Percentiles rank a stretch among this genome's conserved stretches.
phyloP scores from a whole-genome alignment of 352 stramenopile species.

The Ochromonadaceae sp. region DNA sequence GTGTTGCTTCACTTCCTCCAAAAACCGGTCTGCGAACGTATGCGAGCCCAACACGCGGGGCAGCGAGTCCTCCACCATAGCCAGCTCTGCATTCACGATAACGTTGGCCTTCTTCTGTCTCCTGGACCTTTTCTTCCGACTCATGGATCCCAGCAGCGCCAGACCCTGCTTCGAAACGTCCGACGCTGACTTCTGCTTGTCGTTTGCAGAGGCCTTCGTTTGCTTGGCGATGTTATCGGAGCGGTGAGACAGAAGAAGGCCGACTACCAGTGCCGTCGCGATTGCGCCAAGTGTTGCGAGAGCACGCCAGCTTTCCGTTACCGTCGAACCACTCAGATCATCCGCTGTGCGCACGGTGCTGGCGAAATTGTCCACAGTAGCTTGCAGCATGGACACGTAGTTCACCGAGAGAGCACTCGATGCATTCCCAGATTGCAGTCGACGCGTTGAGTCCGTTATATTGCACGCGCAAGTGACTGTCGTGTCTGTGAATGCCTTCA shows the following conservation, averaged over 20 bases:
- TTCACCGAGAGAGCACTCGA: too few relatives aligned
- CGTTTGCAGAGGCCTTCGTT: not conserved
- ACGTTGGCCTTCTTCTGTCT: not conserved
- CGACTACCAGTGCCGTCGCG: not conserved
- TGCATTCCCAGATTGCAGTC: too few relatives aligned
- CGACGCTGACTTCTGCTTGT: not conserved
- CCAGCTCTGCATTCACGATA: too few relatives aligned
- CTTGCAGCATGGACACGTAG: slow-evolving; percentile 5
- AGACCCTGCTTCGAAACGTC: not conserved
- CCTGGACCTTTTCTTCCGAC: not conserved
- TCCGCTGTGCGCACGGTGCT: not conserved
- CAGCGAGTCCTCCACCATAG: not conserved
- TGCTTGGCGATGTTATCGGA: not conserved
- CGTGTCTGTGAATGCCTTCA: too few relatives aligned
- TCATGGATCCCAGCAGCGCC: not conserved
- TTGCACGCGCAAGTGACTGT: too few relatives aligned
- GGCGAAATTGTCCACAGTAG: not conserved
- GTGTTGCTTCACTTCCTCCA: not conserved
- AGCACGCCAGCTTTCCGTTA: not conserved
- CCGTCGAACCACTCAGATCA: not conserved
- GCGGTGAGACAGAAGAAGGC: not conserved
- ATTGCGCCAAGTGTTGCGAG: not conserved
- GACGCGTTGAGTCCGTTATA: too few relatives aligned
- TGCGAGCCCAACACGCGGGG: not conserved
- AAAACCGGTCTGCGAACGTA: not conserved